Base-by-base conservation (phyloP, 495 filamentous ascomycete genomes). In the Xylaria telfairii region DNA sequence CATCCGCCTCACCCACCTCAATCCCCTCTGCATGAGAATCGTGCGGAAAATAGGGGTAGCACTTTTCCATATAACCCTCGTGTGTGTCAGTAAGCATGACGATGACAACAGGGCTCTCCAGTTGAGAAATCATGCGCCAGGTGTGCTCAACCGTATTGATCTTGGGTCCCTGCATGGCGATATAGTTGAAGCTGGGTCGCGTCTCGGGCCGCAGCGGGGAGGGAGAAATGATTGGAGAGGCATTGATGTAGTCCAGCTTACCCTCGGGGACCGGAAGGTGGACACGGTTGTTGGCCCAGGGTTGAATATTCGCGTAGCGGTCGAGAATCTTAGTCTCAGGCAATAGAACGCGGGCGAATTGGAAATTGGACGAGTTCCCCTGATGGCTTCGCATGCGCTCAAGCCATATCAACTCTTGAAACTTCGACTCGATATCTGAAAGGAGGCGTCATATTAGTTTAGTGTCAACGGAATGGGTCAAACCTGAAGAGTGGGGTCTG, bases 91-190 rank as follows among this genome's bases (percentile, higher is more conserved):
- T 98, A 71, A 98, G 88, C 96, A 98, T 98, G 37, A 98, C 91
- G 63, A 99, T 91, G 28, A 99, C 93, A 2, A 89, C 93, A 0
- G 93, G 90, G 44, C 90, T 90, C 28, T 86, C 80, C 81, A 98
- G 93, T 68, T 97, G 90, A 81, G 93, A 93, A 34, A 97, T 84
- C 96, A 99, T 99, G 72, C 96, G 93, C 94, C 95, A 99, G 53
- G 96, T 92, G 75, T 97, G 92, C 72, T 90, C 86, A 46, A 90
- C 83, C 5, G 87, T 88, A 8, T 86, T 84, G 71, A 85, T 78
- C 79, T 95, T 98, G 1, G 96, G 96, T 10, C 95, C 95, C 87
- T 97, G 82, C 79, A 89, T 88, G 68, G 85, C 87, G 67, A 89
- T 87, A 74, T 88, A 89, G 32, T 81, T 83, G 68, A 81, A 76